Evolutionary conservation across 257 asterid genomes (phyloP).

Genomic region (Przewalskia tangutica): DNA sequence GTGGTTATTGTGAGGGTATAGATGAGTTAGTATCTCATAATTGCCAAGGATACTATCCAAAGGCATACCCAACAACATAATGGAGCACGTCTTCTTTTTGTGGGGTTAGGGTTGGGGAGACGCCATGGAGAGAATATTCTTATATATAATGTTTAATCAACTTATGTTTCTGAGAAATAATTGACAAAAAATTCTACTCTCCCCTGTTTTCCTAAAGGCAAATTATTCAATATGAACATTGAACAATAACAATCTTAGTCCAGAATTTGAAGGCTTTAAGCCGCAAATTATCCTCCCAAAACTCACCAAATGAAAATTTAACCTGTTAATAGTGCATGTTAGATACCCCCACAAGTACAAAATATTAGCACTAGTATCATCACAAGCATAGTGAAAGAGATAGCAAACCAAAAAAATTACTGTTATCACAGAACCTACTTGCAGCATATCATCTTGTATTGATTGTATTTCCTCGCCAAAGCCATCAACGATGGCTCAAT

Average conservation of each 20-base stretch:
- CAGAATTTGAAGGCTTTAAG: background rate
- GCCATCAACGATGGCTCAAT: slow-evolving; percentile 16
- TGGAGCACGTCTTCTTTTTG: background rate
- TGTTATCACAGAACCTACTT: background rate
- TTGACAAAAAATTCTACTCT: background rate
- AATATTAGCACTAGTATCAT: no score
- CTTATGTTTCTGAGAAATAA: background rate
- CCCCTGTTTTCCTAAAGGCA: background rate
- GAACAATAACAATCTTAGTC: background rate
- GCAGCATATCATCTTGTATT: slow-evolving; percentile 10
- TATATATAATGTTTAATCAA: background rate
- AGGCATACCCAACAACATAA: background rate
- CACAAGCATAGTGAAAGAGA: background rate
- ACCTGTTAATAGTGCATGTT: background rate
- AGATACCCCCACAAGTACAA: background rate
- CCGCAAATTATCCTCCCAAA: background rate
- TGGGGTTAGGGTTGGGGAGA: no score
- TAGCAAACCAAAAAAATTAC: background rate
- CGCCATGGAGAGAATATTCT: background rate
- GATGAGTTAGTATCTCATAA: background rate
- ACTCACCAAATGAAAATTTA: background rate
- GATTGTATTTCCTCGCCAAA: slow-evolving; percentile 11
- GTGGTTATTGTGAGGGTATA: no score
- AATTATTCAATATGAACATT: background rate
- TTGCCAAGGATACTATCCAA: background rate